Evolutionary conservation across 257 asterid species (phyloP).

Genomic region (Phtheirospermum japonicum): DNA sequence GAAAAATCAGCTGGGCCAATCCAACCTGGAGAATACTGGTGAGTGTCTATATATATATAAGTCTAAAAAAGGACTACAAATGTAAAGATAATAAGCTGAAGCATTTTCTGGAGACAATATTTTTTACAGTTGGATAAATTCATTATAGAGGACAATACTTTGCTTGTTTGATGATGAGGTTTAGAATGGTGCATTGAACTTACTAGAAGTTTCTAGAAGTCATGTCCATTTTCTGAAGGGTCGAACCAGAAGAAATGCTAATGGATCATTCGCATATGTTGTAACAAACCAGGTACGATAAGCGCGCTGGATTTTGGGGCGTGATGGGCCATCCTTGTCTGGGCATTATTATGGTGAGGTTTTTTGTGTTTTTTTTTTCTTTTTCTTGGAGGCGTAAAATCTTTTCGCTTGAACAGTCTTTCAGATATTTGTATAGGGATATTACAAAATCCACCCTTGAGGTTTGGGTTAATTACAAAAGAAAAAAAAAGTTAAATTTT

Average conservation of each 20-base stretch:
- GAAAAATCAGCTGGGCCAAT: constrained; percentile 86
- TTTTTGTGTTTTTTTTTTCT: no score
- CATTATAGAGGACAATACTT: not conserved
- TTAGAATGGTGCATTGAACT: no score
- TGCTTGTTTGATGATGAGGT: constrained; percentile 1
- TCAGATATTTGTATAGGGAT: not conserved
- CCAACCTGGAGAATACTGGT: constrained; percentile 94
- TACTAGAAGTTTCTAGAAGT: not conserved
- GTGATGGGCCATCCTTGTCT: constrained; percentile 90
- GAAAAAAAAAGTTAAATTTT: no score
- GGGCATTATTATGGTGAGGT: constrained; percentile 80
- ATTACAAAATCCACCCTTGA: no score
- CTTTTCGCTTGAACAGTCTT: not conserved
- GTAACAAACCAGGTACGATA: constrained; percentile 66
- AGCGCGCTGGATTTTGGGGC: constrained; percentile 96
- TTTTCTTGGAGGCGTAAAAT: constrained; percentile 9
- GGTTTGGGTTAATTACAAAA: not conserved
- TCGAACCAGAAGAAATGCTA: constrained; percentile 20
- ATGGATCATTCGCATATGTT: constrained; percentile 19
- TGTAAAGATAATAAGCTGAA: constrained; percentile 12
- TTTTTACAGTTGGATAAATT: not conserved
- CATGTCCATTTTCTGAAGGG: not conserved
- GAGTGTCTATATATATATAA: constrained; percentile 29
- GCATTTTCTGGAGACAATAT: constrained; percentile 4
- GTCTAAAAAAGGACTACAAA: not conserved